phyloP scores from a whole-genome alignment of 345 rosid genomes.

The Mallotus nudiflorus region DNA sequence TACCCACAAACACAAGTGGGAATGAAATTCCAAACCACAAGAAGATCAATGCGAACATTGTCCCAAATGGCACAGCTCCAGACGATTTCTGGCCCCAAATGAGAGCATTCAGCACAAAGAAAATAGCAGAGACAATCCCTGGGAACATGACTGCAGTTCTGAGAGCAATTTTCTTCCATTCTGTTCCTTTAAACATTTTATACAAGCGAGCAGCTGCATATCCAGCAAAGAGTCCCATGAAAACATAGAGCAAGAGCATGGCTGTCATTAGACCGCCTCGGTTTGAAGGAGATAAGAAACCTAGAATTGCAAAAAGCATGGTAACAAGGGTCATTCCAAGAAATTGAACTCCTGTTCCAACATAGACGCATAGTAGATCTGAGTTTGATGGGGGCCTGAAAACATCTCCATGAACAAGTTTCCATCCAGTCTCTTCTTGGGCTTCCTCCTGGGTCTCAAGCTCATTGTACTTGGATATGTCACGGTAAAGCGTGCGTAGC shows the following conservation, averaged over 20 bases:
- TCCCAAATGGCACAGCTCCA: conserved; percentile 83
- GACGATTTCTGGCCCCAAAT: conserved; percentile 89
- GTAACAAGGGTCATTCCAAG: conserved; percentile 75
- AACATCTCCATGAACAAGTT: conserved; percentile 78
- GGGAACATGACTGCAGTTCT: conserved; percentile 78
- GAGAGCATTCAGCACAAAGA: conserved; percentile 69
- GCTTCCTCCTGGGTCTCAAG: conserved; percentile 89
- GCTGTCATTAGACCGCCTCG: conserved; percentile 90
- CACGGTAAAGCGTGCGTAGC: conserved; percentile 78
- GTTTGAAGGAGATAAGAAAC: conserved; percentile 79
- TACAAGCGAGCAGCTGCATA: conserved; percentile 62
- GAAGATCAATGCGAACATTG: conserved; percentile 77
- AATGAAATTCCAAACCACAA: conserved; percentile 83
- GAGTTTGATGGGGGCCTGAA: conserved; percentile 74
- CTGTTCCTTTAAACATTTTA: conserved; percentile 77
- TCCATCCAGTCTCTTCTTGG: conserved; percentile 89
- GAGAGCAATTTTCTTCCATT: conserved; percentile 72
- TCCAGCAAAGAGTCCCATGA: conserved; percentile 82
- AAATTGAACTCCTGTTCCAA: conserved; percentile 78
- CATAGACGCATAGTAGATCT: conserved; percentile 65
- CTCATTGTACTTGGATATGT: conserved; percentile 75
- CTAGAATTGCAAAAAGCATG: conserved; percentile 72
- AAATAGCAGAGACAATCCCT: conserved; percentile 57
- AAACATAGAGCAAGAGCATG: conserved; percentile 79
- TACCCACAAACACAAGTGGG: conserved; percentile 68